phyloP scores from a whole-genome alignment of 148 eudicot genomes.

The Rhododendron henanense region DNA sequence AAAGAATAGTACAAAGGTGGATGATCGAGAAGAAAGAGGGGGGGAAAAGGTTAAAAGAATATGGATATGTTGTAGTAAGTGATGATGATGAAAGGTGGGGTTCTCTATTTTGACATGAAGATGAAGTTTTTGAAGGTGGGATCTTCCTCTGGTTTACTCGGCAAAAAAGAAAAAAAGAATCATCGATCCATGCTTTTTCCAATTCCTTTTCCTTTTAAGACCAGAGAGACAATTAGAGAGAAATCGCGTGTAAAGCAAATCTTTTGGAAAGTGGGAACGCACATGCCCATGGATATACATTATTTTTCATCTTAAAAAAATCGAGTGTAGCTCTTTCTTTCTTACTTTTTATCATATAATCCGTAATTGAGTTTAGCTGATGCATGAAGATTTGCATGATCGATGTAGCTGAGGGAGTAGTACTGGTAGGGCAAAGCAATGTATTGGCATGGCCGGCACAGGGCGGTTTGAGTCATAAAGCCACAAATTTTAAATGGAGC shows the following conservation, averaged over 20 bases:
- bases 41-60: conserved; percentile 19
- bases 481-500: no score
- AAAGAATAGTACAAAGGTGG: background rate
- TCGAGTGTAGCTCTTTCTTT: no score
- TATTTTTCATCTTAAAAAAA: background rate
- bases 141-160: background rate
- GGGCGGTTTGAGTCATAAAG: no score
- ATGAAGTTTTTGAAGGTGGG: conserved; percentile 11
- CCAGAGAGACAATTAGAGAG: background rate
- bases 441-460: no score
- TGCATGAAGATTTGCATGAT: background rate
- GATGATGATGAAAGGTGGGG: conserved; percentile 23
- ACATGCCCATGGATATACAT: background rate
- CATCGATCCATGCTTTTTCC: background rate
- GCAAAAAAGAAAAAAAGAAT: no score
- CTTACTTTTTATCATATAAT: no score
- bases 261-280: background rate
- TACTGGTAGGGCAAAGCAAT: no score
- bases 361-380: background rate
- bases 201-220: conserved; percentile 12
- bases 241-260: background rate
- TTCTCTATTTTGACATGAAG: conserved; percentile 33
- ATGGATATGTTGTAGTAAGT: conserved; percentile 18
- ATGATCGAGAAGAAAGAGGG: conserved; percentile 9
- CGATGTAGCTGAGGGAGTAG: no score